Evolutionary conservation across 176 grass and related monocot genomes (phyloP).

Genomic region (Eremochloa ophiuroides): DNA sequence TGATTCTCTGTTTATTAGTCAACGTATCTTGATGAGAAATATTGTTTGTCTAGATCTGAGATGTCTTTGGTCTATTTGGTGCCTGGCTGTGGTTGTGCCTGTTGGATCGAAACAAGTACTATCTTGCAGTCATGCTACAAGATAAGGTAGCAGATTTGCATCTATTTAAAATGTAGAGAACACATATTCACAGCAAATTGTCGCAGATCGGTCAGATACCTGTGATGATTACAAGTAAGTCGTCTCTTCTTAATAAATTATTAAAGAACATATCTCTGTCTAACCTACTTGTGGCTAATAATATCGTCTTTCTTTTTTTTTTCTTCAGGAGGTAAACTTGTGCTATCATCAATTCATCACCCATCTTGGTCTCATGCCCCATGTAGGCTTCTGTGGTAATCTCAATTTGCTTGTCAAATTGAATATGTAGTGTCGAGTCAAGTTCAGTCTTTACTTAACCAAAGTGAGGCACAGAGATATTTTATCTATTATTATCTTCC

Average conservation of each 20-base stretch:
- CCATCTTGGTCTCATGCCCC: neutral
- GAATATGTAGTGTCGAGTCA: neutral
- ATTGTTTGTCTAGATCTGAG: neutral
- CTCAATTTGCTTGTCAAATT: conserved; percentile 5
- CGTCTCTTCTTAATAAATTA: neutral
- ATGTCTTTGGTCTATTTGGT: neutral
- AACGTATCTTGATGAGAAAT: conserved; percentile 18
- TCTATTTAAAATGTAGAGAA: neutral
- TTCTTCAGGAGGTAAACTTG: neutral
- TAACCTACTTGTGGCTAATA: neutral
- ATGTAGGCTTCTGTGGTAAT: neutral
- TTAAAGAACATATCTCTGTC: neutral
- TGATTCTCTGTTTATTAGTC: conserved; percentile 24
- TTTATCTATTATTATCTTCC: neutral
- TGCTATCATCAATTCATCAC: neutral
- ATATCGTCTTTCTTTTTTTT: neutral
- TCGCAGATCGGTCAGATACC: neutral
- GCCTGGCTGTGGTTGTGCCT: neutral
- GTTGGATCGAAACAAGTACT: neutral
- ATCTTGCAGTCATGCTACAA: neutral
- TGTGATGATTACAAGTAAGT: neutral
- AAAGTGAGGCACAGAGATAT: neutral
- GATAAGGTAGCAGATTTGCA: neutral
- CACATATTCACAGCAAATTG: neutral
- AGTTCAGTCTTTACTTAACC: neutral